Percentiles rank a stretch among this genome's conserved stretches.
Conservation (phyloP, 768 basidiomycete species). For the Rhizopogon vinicolor region DNA sequence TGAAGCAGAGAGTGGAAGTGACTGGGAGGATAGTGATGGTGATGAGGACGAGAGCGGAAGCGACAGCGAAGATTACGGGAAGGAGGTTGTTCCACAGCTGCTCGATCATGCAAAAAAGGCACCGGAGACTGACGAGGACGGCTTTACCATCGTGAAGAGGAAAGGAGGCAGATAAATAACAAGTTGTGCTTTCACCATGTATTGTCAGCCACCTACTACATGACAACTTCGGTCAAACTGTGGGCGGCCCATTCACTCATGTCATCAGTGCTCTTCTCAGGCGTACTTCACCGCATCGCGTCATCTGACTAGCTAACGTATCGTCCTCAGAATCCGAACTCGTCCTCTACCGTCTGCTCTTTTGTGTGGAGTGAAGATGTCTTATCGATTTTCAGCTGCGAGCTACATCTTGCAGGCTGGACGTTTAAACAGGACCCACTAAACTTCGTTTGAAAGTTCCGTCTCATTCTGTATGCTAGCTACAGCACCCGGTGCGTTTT, state of each 20-base stretch:
- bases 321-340: conserved; percentile 97
- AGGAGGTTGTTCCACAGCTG: conserved; percentile 53
- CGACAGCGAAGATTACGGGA: conserved; percentile 36
- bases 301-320: conserved; percentile 95
- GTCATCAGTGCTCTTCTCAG: conserved; percentile 44
- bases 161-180: conserved; percentile 40
- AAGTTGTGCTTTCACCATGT: neutral
- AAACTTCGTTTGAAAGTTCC: no score
- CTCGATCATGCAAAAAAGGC: conserved; percentile 45
- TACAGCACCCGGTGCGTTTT: no score
- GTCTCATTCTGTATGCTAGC: no score
- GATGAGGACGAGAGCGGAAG: conserved; percentile 24
- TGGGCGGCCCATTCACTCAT: conserved; percentile 35
- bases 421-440: no score
- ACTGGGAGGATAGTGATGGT: conserved; percentile 41
- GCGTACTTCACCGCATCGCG: conserved; percentile 85
- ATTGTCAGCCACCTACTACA: no score
- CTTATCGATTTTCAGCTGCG: conserved; percentile 82
- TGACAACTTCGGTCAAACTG: no score
- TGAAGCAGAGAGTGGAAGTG: conserved; percentile 32
- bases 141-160: conserved; percentile 77
- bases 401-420: conserved; percentile 2
- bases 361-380: conserved; percentile 50
- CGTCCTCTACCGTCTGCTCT: conserved; percentile 71
- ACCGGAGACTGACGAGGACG: conserved; percentile 86